Evolutionary conservation across 2,329 filamentous ascomycete genomes (phyloP).

Genomic region (Gnomoniopsis smithogilvyi): DNA sequence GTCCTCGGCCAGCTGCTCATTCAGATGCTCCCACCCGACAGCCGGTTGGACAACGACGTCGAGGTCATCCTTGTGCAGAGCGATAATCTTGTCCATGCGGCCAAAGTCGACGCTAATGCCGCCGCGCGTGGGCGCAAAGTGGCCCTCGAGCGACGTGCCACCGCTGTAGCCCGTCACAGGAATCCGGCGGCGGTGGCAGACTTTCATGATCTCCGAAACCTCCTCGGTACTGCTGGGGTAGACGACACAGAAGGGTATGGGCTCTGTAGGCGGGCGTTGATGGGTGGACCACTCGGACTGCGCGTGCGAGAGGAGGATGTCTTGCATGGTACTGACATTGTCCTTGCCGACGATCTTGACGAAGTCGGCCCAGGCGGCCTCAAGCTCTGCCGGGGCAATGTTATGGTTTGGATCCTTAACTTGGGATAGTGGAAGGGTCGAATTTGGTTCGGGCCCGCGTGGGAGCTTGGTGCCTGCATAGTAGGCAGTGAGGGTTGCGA

Average conservation of each 20-base stretch:
- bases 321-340: slow-evolving; percentile 58
- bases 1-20: slow-evolving; percentile 64
- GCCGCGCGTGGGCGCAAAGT: slow-evolving; percentile 78
- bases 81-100: slow-evolving; percentile 78
- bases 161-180: slow-evolving; percentile 86
- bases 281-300: slow-evolving; percentile 60
- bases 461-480: slow-evolving; percentile 56
- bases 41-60: slow-evolving; percentile 73
- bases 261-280: slow-evolving; percentile 6
- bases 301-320: slow-evolving; percentile 54
- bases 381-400: slow-evolving; percentile 58
- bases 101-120: slow-evolving; percentile 85
- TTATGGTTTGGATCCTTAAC: slow-evolving; percentile 53
- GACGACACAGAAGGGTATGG: slow-evolving; percentile 16
- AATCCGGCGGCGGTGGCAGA: slow-evolving; percentile 77
- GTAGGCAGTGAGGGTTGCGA: slow-evolving; percentile 51
- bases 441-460: slow-evolving; percentile 47
- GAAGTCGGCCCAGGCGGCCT: slow-evolving; percentile 69
- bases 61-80: slow-evolving; percentile 72
- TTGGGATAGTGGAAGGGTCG: slow-evolving; percentile 57
- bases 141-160: slow-evolving; percentile 85
- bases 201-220: slow-evolving; percentile 81
- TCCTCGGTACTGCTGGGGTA: slow-evolving; percentile 65
- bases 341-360: slow-evolving; percentile 60
- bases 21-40: slow-evolving; percentile 75